Evolutionary conservation across 371 early-diverging fungal species (phyloP).

Genomic region (Lichtheimia ornata): DNA sequence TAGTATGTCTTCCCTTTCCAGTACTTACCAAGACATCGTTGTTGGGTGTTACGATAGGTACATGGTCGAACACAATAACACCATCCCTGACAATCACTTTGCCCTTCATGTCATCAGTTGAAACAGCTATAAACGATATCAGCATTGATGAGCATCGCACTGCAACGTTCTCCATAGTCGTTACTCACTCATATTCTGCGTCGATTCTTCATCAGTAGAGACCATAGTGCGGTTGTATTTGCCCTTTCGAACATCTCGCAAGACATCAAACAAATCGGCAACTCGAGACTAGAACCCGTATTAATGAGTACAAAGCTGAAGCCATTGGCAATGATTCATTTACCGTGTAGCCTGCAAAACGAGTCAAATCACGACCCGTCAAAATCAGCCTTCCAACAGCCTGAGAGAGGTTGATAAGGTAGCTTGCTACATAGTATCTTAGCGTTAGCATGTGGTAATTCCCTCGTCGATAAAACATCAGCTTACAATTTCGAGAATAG

Average conservation of each 20-base stretch:
- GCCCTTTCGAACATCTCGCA: slow-evolving; percentile 70
- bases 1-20: not conserved
- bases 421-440: slow-evolving; percentile 57
- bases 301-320: not conserved
- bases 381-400: slow-evolving; percentile 85
- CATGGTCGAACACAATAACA: slow-evolving; percentile 83
- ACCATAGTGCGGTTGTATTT: slow-evolving; percentile 68
- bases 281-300: slow-evolving; percentile 61
- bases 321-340: not conserved
- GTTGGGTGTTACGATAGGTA: slow-evolving; percentile 92
- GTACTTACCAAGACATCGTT: slow-evolving; percentile 81
- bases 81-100: slow-evolving; percentile 62
- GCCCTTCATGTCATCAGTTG: slow-evolving; percentile 53
- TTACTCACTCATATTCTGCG: slow-evolving; percentile 33
- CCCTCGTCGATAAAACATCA: not conserved
- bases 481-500: slow-evolving; percentile 79
- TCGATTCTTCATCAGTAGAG: slow-evolving; percentile 35
- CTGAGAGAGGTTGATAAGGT: slow-evolving; percentile 84
- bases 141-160: no score
- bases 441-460: not conserved
- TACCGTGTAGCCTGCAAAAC: slow-evolving; percentile 76
- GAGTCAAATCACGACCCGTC: slow-evolving; percentile 80
- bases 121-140: not conserved
- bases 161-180: not conserved
- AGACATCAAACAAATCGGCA: slow-evolving; percentile 72